Evolutionary conservation across 2,329 filamentous ascomycete species (phyloP).

Genomic region (Colletotrichum aenigma): DNA sequence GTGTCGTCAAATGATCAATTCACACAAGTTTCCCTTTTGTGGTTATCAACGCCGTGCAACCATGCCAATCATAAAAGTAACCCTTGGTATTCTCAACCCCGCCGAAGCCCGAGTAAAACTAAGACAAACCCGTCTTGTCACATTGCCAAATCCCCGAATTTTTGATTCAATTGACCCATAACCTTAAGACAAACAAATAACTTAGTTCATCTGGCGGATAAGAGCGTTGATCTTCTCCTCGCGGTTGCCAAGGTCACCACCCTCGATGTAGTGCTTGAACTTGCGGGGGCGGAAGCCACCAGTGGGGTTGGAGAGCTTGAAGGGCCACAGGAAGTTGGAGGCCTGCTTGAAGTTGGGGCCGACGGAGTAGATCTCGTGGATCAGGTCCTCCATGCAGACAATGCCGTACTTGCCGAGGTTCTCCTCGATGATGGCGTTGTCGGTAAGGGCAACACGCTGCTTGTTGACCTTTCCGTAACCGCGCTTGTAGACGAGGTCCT

Average conservation of each 20-base stretch:
- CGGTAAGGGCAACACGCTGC: constrained; percentile 94
- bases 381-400: constrained; percentile 98
- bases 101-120: constrained; percentile 27
- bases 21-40: constrained; percentile 29
- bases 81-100: constrained; percentile 24
- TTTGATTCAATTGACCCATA: constrained; percentile 12
- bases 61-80: constrained; percentile 28
- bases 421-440: constrained; percentile 98
- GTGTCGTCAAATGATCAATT: constrained; percentile 32
- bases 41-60: constrained; percentile 39
- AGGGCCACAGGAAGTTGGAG: constrained; percentile 99
- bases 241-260: constrained; percentile 97
- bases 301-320: constrained; percentile 98
- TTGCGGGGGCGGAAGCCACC: constrained; percentile 96
- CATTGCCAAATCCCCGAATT: constrained; percentile 26
- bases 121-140: constrained; percentile 21
- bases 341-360: constrained; percentile 99
- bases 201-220: constrained; percentile 98
- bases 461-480: constrained; percentile 99
- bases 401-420: constrained; percentile 98
- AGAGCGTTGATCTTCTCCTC: constrained; percentile 98
- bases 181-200: not conserved
- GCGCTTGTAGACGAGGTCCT: constrained; percentile 99
- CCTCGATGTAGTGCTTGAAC: constrained; percentile 99
- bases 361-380: constrained; percentile 99